Base-by-base conservation (phyloP, 1,139 yeast genomes). In the Sugiyamaella sp. region DNA sequence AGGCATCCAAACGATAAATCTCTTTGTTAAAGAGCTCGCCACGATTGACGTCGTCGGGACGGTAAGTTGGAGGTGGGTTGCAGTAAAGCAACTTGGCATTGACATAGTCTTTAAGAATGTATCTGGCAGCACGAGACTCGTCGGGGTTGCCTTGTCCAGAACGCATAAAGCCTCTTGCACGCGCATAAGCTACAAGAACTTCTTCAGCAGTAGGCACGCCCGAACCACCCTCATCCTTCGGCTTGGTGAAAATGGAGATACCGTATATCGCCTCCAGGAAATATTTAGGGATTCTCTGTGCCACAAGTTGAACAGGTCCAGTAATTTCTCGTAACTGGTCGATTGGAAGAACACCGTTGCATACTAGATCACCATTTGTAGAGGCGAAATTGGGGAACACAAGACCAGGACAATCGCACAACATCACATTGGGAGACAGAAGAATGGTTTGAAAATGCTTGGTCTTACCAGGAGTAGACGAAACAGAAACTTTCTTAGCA, bases 381-480 rank as follows among this genome's bases (percentile, higher is more conserved):
- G 88, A 88, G 17, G 99, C 98, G 70, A 93, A 95, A 68, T 93
- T 95, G 33, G 99, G 99, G 77, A 95, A 95, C 20, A 95, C 99
- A 61, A 95, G 79, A 79, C 99, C 99, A 1, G 99, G 99, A 78
- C 99, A 95, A 79, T 95, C 99, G 74, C 99, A 93, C 52, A 95
- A 78, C 62, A 89, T 79, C 6, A 93, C 95, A 44, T 86, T 79
- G 48, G 86, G 87, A 0, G 97, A 84, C 46, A 95, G 79, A 66
- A 85, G 82, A 59, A 95, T 90, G 1, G 99, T 95, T 76, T 95
- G 99, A 79, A 95, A 95, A 78, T 95, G 99, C 71, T 95, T 95
- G 16, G 99, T 95, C 71, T 95, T 95, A 75, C 99, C 99, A 4
- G 99, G 99, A 0, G 99, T 95, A 1, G 99, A 80, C 1, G 99